These are phyloP conservation scores for Rhodamnia argentea DNA, from an alignment of 345 rosid genomes.

Conservation along the genomic window DNA sequence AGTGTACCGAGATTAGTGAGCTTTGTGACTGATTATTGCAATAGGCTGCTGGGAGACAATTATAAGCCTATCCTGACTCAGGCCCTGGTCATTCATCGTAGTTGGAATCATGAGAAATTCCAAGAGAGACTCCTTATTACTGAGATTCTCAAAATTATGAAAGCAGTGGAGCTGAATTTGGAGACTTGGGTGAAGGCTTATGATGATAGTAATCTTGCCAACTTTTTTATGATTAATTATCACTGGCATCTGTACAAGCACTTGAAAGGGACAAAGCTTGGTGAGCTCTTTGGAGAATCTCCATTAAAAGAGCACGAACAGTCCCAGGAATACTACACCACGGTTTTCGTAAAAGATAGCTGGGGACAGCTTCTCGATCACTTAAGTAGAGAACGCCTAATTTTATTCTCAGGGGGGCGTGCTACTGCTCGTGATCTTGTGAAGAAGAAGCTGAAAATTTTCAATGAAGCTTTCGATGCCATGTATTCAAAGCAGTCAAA, in stretches of 20 bases:
- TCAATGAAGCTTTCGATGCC: slow-evolving; percentile 88
- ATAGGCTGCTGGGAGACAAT: slow-evolving; percentile 71
- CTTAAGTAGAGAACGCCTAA: slow-evolving; percentile 91
- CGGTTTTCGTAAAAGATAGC: slow-evolving; percentile 64
- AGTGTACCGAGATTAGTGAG: slow-evolving; percentile 71
- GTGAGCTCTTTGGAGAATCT: slow-evolving; percentile 66
- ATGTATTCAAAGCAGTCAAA: slow-evolving; percentile 67
- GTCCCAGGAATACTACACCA: slow-evolving; percentile 56
- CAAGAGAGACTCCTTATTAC: slow-evolving; percentile 67
- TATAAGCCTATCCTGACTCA: slow-evolving; percentile 75
- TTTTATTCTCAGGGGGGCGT: slow-evolving; percentile 94
- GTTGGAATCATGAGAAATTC: slow-evolving; percentile 90
- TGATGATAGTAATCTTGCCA: slow-evolving; percentile 44
- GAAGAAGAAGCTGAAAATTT: slow-evolving; percentile 76
- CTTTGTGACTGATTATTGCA: slow-evolving; percentile 82
- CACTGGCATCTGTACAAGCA: slow-evolving; percentile 87
- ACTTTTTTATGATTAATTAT: slow-evolving; percentile 79
- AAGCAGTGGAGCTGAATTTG: slow-evolving; percentile 64
- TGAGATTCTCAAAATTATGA: slow-evolving; percentile 61
- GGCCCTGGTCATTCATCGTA: slow-evolving; percentile 73
- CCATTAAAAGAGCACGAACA: slow-evolving; percentile 90
- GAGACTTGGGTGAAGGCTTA: slow-evolving; percentile 80
- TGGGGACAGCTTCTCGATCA: slow-evolving; percentile 92
- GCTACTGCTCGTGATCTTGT: slow-evolving; percentile 99
- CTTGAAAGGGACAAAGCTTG: slow-evolving; percentile 76